Evolutionary conservation across 306 rosid genomes (phyloP).

Genomic region (Oxytropis ochrocephala): DNA sequence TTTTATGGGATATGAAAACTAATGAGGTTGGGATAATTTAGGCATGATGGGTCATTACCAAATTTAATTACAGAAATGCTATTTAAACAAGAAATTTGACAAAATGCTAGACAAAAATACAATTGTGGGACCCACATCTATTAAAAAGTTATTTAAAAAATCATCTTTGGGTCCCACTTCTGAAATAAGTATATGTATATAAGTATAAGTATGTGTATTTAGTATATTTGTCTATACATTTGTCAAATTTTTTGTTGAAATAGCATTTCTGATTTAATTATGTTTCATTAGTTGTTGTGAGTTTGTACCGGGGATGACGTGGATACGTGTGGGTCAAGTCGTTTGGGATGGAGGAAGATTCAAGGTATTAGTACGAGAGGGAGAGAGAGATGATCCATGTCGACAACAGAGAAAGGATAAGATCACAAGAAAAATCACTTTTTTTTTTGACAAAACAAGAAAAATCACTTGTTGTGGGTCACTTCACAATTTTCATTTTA

Average conservation of each 20-base stretch:
- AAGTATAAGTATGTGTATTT: no score
- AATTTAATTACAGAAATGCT: no score
- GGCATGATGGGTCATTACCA: conserved; percentile 2
- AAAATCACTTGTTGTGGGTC: not conserved
- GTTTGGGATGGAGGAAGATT: conserved; percentile 45
- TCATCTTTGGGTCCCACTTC: no score
- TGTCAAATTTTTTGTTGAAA: no score
- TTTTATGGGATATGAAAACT: not conserved
- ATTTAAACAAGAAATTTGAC: no score
- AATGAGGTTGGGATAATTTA: not conserved
- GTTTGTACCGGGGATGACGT: conserved; percentile 32
- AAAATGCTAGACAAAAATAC: no score
- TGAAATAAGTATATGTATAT: no score
- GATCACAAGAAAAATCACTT: conserved; percentile 7
- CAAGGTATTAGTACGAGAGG: not conserved
- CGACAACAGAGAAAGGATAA: conserved; percentile 5
- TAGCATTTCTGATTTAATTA: no score
- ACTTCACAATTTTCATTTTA: not conserved
- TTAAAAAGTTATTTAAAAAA: no score
- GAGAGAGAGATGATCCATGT: not conserved
- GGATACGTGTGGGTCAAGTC: conserved; percentile 61
- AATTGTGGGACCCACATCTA: no score
- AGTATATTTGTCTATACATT: no score
- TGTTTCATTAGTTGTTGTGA: not conserved
- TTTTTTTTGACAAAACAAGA: no score